phyloP scores from a whole-genome alignment of 441 rosid genomes.

The Eugenia klotzschiana region DNA sequence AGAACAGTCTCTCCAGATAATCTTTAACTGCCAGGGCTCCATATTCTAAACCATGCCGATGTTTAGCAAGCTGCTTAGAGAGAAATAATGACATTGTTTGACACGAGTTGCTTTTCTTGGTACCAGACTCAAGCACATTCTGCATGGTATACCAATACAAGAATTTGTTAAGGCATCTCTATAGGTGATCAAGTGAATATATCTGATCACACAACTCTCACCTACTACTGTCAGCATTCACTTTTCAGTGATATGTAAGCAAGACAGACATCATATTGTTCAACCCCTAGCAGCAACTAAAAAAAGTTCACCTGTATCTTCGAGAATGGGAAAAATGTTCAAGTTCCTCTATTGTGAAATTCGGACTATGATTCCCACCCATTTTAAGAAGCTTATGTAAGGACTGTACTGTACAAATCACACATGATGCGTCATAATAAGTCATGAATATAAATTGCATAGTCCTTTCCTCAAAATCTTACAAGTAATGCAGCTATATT shows the following conservation, averaged over 20 bases:
- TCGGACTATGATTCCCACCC: neutral
- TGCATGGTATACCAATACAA: constrained; percentile 6
- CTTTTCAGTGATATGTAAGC: neutral
- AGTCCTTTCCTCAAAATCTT: neutral
- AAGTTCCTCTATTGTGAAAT: neutral
- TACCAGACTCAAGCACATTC: constrained; percentile 88
- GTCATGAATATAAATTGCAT: neutral
- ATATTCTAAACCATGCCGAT: constrained; percentile 76
- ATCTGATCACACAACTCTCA: neutral
- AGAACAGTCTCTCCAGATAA: constrained; percentile 55
- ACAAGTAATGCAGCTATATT: neutral
- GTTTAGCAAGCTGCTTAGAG: constrained; percentile 61
- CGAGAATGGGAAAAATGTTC: neutral
- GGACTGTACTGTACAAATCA: neutral
- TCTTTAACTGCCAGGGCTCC: constrained; percentile 71
- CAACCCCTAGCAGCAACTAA: neutral
- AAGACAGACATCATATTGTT: neutral
- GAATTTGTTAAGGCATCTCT: neutral
- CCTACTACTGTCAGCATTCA: neutral
- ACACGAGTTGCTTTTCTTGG: constrained; percentile 38
- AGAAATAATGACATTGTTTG: constrained; percentile 61
- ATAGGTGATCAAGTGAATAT: neutral
- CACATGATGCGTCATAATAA: neutral
- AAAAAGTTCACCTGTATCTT: neutral
- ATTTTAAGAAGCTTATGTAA: neutral